Evolutionary conservation across 1,284 basidiomycete genomes (phyloP), one percentile per base, ranked within the genome.

Genomic region (Somion occarium): DNA sequence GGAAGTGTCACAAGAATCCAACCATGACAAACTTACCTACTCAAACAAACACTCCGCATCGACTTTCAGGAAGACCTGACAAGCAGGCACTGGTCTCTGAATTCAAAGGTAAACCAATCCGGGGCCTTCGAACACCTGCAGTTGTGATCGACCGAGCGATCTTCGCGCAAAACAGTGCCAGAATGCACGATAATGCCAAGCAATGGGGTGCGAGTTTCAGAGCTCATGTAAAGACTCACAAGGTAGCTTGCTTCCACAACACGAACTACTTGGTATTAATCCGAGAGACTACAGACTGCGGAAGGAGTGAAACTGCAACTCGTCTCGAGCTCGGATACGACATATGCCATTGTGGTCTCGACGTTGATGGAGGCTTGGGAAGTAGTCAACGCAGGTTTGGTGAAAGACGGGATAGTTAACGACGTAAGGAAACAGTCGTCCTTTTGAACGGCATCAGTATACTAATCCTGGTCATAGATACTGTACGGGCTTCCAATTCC

Each of bases 141-240:
- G 69, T 89, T 55, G 72, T 93, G 50, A 80, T 94, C 55, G 89
- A 94, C 70, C 77, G 85, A 23, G 73, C 73, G 9, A 62, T 80
- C 18, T 91, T 92, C 64, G 76, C 76, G 38, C 67, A 73, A 24
- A 94, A 94, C 66, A 92, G 89, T 65, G 76, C 76, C 22, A 70
- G 67, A 49, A 91, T 94, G 83, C 82, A 85, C 55, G 62, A 72
- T 44, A 83, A 79, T 48, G 80, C 85, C 2, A 72, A 73, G 50
- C 70, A 74, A 41, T 83, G 84, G 74, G 84, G 83, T 4, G 82
- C 87, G 24, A 69, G 62, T 12, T 93, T 94, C 64, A 74, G 92
- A 46, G 86, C 84, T 4, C 92, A 94, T 65, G 74, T 94, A 48
- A 94, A 94, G 69, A 91, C 90, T 11, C 86, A 89, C 71, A 92